Percentiles rank a stretch among this genome's conserved stretches.
Conservation (phyloP, 768 basidiomycete genomes). For the Lactarius vividus region DNA sequence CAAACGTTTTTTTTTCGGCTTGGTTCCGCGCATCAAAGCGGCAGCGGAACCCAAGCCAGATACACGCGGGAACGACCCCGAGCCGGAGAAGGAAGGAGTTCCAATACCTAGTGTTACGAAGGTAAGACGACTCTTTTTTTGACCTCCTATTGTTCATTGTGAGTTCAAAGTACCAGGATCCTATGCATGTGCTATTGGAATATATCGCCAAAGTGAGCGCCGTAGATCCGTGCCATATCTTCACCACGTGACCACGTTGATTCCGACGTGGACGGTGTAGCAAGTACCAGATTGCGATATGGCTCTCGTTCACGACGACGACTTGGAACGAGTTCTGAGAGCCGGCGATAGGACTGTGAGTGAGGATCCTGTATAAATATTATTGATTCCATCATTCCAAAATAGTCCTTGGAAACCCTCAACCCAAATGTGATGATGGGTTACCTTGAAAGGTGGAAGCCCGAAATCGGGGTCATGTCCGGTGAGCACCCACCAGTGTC, state of each 20-base stretch:
- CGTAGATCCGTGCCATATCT: too few species aligned
- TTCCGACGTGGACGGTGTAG: too few species aligned
- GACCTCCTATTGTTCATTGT: fast-evolving
- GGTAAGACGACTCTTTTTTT: not conserved
- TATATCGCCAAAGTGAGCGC: not conserved
- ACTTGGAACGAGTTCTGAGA: not conserved
- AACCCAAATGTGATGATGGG: not conserved
- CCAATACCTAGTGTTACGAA: not conserved
- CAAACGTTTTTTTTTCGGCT: not conserved
- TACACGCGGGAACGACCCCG: too few species aligned
- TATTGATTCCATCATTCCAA: not conserved
- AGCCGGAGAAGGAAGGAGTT: too few species aligned
- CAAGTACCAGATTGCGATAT: too few species aligned
- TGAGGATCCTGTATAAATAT: too few species aligned
- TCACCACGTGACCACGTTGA: too few species aligned
- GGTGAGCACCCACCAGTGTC: not conserved
- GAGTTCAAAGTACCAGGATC: not conserved
- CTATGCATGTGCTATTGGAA: not conserved
- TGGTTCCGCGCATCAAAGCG: not conserved
- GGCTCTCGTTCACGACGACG: not conserved
- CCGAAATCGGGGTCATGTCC: not conserved
- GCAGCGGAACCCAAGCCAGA: too few species aligned
- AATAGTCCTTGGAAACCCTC: not conserved
- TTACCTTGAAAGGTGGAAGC: not conserved
- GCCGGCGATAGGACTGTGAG: not conserved